Evolutionary conservation across 2,329 filamentous ascomycete species (phyloP).

Genomic region (Aspergillus sp.): DNA sequence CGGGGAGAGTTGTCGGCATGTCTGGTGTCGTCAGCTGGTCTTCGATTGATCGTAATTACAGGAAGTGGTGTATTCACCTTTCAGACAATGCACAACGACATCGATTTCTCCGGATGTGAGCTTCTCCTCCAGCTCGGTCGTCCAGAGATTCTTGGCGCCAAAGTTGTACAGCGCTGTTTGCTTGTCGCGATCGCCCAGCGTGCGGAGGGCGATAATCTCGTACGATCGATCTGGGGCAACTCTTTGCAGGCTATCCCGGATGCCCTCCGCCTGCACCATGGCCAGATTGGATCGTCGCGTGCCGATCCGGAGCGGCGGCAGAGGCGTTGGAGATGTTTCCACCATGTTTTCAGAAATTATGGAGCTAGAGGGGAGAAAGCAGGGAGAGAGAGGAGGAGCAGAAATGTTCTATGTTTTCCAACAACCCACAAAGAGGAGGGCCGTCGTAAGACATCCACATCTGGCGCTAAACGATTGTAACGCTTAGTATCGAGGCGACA

Average conservation of each 20-base stretch:
- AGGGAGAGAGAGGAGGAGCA: too few species aligned
- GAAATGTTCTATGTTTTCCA: too few species aligned
- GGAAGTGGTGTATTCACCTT: conserved; percentile 38
- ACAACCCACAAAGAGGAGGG: too few species aligned
- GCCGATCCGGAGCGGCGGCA: conserved; percentile 42
- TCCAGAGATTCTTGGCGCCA: conserved; percentile 56
- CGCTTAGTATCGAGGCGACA: too few species aligned
- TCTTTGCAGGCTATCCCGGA: conserved; percentile 61
- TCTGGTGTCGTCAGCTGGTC: conserved; percentile 43
- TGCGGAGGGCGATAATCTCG: conserved; percentile 69
- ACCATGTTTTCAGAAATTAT: too few species aligned
- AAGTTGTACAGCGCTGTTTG: conserved; percentile 78
- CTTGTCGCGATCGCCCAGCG: conserved; percentile 79
- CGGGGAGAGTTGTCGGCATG: conserved; percentile 83
- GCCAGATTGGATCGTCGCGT: conserved; percentile 79
- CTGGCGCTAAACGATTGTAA: too few species aligned
- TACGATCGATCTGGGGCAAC: conserved; percentile 65
- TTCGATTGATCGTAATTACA: too few species aligned
- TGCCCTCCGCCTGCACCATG: conserved; percentile 71
- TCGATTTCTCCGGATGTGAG: conserved; percentile 67
- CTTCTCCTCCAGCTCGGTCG: conserved; percentile 76
- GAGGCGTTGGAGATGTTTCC: too few species aligned
- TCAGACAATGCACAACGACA: conserved; percentile 80
- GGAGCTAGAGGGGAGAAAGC: too few species aligned
- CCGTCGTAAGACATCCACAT: too few species aligned